These are phyloP conservation scores for Aspergillus sclerotioniger DNA, from an alignment of 495 filamentous ascomycete genomes.

Conservation along the genomic window DNA sequence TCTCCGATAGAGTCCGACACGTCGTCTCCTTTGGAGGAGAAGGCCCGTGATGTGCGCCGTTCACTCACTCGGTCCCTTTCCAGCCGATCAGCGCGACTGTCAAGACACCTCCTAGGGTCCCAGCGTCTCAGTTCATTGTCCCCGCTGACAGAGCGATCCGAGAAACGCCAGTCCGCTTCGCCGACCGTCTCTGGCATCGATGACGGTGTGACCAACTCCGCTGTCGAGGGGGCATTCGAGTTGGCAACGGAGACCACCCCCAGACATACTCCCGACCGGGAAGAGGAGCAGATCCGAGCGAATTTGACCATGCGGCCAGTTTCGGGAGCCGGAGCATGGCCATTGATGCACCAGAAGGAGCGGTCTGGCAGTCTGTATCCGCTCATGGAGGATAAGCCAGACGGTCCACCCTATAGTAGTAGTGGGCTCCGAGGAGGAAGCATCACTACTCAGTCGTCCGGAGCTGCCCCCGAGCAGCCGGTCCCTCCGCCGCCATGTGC, in stretches of 20 bases:
- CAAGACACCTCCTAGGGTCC: conserved; percentile 19
- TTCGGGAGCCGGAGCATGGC: conserved; percentile 33
- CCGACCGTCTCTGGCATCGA: conserved; percentile 18
- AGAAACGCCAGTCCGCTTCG: conserved; percentile 16
- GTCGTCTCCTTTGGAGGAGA: conserved; percentile 26
- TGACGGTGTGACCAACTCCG: conserved; percentile 37
- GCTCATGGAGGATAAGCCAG: conserved; percentile 25
- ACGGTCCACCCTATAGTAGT: conserved; percentile 20
- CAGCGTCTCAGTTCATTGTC: conserved; percentile 33
- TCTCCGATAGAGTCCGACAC: conserved; percentile 26
- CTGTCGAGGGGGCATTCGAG: conserved; percentile 41
- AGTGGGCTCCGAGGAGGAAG: conserved; percentile 35
- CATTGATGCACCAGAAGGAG: conserved; percentile 24
- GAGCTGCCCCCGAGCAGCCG: conserved; percentile 38
- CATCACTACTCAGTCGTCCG: conserved; percentile 42
- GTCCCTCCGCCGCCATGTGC: conserved; percentile 47
- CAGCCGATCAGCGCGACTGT: conserved; percentile 28
- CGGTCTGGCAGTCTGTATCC: conserved; percentile 27
- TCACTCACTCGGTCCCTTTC: conserved; percentile 35
- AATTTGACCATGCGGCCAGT: conserved; percentile 35
- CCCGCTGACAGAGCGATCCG: conserved; percentile 27
- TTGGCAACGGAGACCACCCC: conserved; percentile 42
- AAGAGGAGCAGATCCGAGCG: conserved; percentile 23
- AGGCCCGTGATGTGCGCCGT: conserved; percentile 29
- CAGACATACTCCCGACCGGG: conserved; percentile 40